Evolutionary conservation across 2,329 filamentous ascomycete genomes (phyloP), one percentile per base, ranked within the genome.

Genomic region (Pyricularia grisea): DNA sequence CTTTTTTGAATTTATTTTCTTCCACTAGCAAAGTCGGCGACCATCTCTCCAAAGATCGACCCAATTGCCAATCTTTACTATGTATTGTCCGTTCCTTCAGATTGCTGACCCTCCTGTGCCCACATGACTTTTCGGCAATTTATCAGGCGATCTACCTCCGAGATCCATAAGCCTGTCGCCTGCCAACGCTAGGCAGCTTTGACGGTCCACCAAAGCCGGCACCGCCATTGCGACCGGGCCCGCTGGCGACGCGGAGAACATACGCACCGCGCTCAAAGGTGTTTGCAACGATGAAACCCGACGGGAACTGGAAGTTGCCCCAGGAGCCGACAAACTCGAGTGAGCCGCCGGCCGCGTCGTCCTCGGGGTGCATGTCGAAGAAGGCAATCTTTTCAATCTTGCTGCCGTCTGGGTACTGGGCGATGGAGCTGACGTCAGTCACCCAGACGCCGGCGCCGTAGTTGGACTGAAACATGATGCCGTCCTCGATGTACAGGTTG

Each of bases 291-390:
- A 83, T 74, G 36, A 71, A 74, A 0, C 75, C 74, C 20, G 73
- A 75, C 1, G 71, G 71, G 74, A 83, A 83, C 70, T 78, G 79
- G 1, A 80, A 80, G 70, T 82, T 84, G 33, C 33, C 65, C 82
- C 82, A 84, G 2, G 79, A 79, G 9, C 78, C 81, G 2, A 75
- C 75, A 68, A 81, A 81, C 3, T 73, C 75, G 30, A 81, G 76
- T 2, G 72, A 73, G 10, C 77, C 77, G 0, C 77, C 76, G 2
- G 77, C 74, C 0, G 79, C 76, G 72, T 84, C 81, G 73, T 84
- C 81, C 72, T 83, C 81, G 4, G 82, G 82, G 71, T 82, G 79
- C 67, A 79, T 78, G 69, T 84, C 82, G 71, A 84, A 84, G 75
- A 77, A 83, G 0, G 76, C 82, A 10, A 80, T 78, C 72, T 83